Conservation (phyloP, 495 filamentous ascomycete genomes). For the Niebla homalea region DNA sequence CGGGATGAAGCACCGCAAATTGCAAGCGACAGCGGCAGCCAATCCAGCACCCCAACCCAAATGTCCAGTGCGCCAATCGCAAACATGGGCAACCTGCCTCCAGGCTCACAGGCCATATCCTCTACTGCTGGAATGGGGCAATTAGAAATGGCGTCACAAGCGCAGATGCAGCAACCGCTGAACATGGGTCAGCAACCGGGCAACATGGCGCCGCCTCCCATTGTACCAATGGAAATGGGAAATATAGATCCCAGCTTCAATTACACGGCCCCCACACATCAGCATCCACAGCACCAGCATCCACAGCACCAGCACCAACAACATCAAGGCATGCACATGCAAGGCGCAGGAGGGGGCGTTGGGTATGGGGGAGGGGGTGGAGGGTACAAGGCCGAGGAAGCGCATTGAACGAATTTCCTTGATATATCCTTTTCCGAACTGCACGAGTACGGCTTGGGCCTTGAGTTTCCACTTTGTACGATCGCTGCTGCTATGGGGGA, state of each 20-base stretch:
- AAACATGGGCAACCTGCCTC: constrained; percentile 14
- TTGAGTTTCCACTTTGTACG: too few relatives aligned
- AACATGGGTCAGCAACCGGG: constrained; percentile 1
- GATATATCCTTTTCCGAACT: too few relatives aligned
- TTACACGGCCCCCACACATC: not conserved
- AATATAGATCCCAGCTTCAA: constrained; percentile 14
- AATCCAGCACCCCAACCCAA: constrained; percentile 1
- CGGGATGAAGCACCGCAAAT: constrained; percentile 54
- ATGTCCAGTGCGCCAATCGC: constrained; percentile 14
- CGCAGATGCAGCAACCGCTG: constrained; percentile 5
- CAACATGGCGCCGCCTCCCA: constrained; percentile 7
- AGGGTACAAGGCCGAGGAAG: not conserved
- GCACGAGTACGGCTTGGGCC: too few relatives aligned
- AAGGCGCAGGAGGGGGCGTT: not conserved
- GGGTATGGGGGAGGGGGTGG: not conserved
- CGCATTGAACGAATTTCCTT: constrained; percentile 1
- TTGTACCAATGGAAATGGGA: constrained; percentile 11
- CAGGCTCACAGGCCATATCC: not conserved
- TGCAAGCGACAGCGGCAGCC: constrained; percentile 7
- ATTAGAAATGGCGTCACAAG: constrained; percentile 4
- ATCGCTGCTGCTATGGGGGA: too few relatives aligned
- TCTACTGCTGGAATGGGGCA: not conserved
- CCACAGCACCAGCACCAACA: not conserved
- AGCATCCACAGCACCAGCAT: not conserved
- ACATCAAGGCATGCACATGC: constrained; percentile 1